phyloP scores from a whole-genome alignment of 768 basidiomycete genomes.

The Russula emetica region DNA sequence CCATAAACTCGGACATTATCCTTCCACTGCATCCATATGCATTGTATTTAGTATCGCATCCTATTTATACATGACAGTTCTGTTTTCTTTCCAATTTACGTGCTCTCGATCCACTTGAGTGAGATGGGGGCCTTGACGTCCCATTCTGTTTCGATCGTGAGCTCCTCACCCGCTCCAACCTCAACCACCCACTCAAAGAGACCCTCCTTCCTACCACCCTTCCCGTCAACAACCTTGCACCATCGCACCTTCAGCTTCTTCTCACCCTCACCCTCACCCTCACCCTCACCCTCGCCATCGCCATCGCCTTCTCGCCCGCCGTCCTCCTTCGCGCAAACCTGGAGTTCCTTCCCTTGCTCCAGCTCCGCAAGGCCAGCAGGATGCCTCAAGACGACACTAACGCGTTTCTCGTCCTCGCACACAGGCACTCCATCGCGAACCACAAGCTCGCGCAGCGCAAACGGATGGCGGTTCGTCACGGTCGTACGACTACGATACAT shows the following conservation, averaged over 20 bases:
- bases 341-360: slow-evolving; percentile 39
- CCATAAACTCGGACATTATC: not conserved
- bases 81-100: not conserved
- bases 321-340: slow-evolving; percentile 25
- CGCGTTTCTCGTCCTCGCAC: slow-evolving; percentile 37
- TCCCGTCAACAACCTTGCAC: slow-evolving; percentile 40
- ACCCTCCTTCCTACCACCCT: slow-evolving; percentile 52
- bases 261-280: slow-evolving; percentile 24
- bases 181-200: slow-evolving; percentile 52
- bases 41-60: slow-evolving; percentile 16
- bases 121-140: slow-evolving; percentile 46
- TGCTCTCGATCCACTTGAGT: slow-evolving; percentile 29
- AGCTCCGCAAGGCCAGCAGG: slow-evolving; percentile 46
- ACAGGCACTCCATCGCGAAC: slow-evolving; percentile 47
- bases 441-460: slow-evolving; percentile 42
- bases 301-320: not conserved
- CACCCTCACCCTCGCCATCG: not conserved
- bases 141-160: slow-evolving; percentile 47
- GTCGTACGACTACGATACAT: slow-evolving; percentile 40
- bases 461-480: slow-evolving; percentile 47
- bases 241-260: slow-evolving; percentile 35
- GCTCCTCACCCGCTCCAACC: slow-evolving; percentile 42
- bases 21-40: not conserved
- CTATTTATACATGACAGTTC: not conserved
- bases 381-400: slow-evolving; percentile 45